Percentiles rank a stretch among this genome's conserved stretches.
These are phyloP conservation scores for Kickxella alabastrina DNA, from an alignment of 192 early-diverging fungal genomes.

Conservation along the genomic window DNA sequence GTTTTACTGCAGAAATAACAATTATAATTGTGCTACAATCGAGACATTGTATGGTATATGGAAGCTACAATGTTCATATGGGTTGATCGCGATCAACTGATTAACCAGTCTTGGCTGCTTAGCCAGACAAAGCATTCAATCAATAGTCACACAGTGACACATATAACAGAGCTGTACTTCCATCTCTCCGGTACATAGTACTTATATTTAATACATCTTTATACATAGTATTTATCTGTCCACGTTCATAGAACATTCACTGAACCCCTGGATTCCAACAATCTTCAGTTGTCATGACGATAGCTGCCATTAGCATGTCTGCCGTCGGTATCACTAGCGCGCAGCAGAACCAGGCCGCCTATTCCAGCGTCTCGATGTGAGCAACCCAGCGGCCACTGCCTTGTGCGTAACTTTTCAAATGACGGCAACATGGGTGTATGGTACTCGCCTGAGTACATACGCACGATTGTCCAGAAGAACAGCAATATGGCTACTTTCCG, in stretches of 20 bases:
- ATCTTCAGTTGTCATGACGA: conserved; percentile 10
- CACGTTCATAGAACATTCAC: not conserved
- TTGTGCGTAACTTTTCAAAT: conserved; percentile 46
- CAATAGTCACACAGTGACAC: too few relatives aligned
- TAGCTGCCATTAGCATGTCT: conserved; percentile 28
- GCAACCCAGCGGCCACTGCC: conserved; percentile 45
- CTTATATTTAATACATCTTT: not conserved
- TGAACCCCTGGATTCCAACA: too few relatives aligned
- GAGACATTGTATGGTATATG: too few relatives aligned
- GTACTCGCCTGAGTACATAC: conserved; percentile 50
- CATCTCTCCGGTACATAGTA: too few relatives aligned
- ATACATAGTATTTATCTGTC: too few relatives aligned
- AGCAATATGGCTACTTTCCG: conserved; percentile 41
- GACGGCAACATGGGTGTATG: conserved; percentile 30
- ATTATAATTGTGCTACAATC: too few relatives aligned
- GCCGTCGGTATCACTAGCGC: conserved; percentile 16
- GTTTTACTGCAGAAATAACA: too few relatives aligned
- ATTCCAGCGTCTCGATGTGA: conserved; percentile 42
- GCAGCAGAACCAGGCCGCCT: conserved; percentile 41
- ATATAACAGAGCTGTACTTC: too few relatives aligned
- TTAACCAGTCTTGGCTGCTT: too few relatives aligned
- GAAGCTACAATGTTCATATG: too few relatives aligned
- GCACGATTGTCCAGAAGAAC: conserved; percentile 33
- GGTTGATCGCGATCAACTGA: too few relatives aligned
- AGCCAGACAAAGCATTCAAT: too few relatives aligned